Base-by-base conservation (phyloP, 441 rosid genomes). In the Kokia cookei region DNA sequence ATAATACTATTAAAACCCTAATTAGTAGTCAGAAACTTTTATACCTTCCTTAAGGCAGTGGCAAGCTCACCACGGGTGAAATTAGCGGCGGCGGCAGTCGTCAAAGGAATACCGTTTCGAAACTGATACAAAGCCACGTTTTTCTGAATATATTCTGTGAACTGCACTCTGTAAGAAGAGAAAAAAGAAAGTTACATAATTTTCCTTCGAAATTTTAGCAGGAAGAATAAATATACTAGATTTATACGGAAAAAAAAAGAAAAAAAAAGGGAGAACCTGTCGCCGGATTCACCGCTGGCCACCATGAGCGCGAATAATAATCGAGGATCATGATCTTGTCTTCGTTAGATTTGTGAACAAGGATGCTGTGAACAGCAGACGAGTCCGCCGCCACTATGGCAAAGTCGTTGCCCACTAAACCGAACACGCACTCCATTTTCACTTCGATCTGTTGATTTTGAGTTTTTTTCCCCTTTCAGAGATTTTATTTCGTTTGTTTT, bases 221-320 rank as follows among this genome's bases (percentile, higher is more conserved):
- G 69, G 45, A 3, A 10, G 2, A 59, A 27, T 13, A 61, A 17
- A 4, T 15, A 42, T 24, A 2, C 17, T 4, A 22, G 13, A 17
- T 11, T 5, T 27, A 35, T 15, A 65, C 3, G 9, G 71, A 50
- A 55, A 9, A 43, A 7, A n/a, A n/a, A 26, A 15, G 26, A n/a
- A n/a, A n/a, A n/a, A n/a, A 45, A 27, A 14, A 17, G 59, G 26
- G 57, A 32, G 15, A 26, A 95, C 99, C 99, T 85, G 80, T 95
- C 99, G 17, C 99, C 99, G 14, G 99, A 83, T 82, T 95, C 99
- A 60, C 99, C 99, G 75, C 99, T 93, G 26, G 99, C 99, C 75
- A 98, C 98, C 74, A 91, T 71, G 76, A 95, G 97, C 85, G 91
- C 91, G 88, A n/a, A n/a, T 95, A 97, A 47, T 97, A 91, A 75